phyloP scores from a whole-genome alignment of 768 basidiomycete species.

The Lactarius indigo region DNA sequence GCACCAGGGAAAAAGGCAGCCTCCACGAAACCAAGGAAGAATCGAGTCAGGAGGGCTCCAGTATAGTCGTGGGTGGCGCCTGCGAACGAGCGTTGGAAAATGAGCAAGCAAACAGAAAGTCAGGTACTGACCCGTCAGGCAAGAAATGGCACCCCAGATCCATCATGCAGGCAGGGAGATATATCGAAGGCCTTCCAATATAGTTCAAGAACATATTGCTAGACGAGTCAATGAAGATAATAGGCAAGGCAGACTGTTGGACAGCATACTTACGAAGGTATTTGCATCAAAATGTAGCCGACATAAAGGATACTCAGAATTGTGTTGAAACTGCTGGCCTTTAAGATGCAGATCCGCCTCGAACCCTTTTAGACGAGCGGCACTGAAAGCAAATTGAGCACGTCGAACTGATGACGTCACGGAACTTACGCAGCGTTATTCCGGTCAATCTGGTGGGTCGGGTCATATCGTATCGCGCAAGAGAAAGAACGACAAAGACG shows the following conservation, averaged over 20 bases:
- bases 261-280: constrained; percentile 55
- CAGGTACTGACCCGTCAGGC: constrained; percentile 37
- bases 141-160: constrained; percentile 58
- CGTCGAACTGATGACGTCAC: neutral
- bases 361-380: constrained; percentile 69
- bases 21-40: constrained; percentile 61
- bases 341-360: constrained; percentile 62
- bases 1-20: constrained; percentile 72
- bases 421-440: constrained; percentile 60
- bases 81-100: constrained; percentile 9
- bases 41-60: constrained; percentile 64
- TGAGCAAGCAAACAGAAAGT: neutral
- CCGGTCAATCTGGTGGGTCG: constrained; percentile 52
- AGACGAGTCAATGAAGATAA: neutral
- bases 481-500: constrained; percentile 16
- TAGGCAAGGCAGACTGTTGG: neutral
- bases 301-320: constrained; percentile 65
- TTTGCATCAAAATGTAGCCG: constrained; percentile 76
- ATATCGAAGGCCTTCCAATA: constrained; percentile 65
- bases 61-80: constrained; percentile 39
- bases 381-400: constrained; percentile 38
- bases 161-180: constrained; percentile 63
- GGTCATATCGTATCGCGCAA: neutral
- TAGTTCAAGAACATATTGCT: constrained; percentile 71
- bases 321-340: constrained; percentile 63